Evolutionary conservation across 768 basidiomycete genomes (phyloP).

Genomic region (Lentinula raphanica): DNA sequence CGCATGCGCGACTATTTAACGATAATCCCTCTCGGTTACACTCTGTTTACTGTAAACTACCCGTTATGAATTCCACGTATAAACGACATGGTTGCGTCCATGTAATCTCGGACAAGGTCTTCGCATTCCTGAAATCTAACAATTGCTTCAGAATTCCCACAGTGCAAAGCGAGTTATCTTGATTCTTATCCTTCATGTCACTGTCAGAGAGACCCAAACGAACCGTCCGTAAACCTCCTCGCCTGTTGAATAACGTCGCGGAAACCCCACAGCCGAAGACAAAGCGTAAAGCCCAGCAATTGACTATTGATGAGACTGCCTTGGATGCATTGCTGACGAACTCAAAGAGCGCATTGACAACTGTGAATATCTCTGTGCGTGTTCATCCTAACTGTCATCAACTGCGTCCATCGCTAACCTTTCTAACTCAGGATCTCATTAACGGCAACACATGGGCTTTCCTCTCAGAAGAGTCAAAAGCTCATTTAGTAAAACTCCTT

Average conservation of each 20-base stretch:
- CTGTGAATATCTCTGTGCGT: constrained; percentile 48
- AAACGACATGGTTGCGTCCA: too few relatives aligned
- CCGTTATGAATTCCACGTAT: too few relatives aligned
- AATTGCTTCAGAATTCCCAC: too few relatives aligned
- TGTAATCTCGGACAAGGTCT: too few relatives aligned
- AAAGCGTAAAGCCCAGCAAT: constrained; percentile 1
- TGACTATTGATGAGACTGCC: constrained; percentile 20
- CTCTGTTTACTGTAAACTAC: too few relatives aligned
- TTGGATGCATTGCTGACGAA: constrained; percentile 37
- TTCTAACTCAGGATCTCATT: constrained; percentile 38
- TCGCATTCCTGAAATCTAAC: too few relatives aligned
- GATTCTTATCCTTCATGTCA: neutral
- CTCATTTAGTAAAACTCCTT: constrained; percentile 32
- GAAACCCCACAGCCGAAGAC: neutral
- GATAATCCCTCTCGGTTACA: too few relatives aligned
- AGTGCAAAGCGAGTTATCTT: too few relatives aligned
- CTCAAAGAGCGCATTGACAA: constrained; percentile 44
- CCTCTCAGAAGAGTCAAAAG: constrained; percentile 37
- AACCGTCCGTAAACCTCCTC: neutral
- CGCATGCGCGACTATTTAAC: too few relatives aligned
- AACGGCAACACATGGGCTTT: constrained; percentile 40
- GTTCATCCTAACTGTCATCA: constrained; percentile 3
- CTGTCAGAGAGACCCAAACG: constrained; percentile 4
- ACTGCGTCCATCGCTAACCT: too few relatives aligned
- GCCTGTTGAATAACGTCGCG: neutral